phyloP scores from a whole-genome alignment of 345 rosid species.

The Rhizophora apiculata region DNA sequence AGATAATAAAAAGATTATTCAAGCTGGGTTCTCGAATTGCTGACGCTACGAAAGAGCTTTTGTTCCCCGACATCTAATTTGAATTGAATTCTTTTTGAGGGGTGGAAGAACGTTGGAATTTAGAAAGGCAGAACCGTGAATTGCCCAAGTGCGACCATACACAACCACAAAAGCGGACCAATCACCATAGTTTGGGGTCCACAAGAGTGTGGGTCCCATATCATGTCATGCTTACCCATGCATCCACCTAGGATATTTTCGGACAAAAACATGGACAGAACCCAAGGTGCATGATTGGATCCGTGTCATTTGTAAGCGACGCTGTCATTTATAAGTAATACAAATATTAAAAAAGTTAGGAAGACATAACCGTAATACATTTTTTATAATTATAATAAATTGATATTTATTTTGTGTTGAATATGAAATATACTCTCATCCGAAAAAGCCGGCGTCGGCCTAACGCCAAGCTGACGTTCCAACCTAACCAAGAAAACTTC shows the following conservation, averaged over 20 bases:
- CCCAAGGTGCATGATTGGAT: not conserved
- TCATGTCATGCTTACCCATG: not conserved
- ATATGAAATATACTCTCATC: not conserved
- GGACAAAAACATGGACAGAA: too few species aligned
- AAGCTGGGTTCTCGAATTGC: too few species aligned
- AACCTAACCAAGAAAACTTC: not conserved
- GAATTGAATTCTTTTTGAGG: too few species aligned
- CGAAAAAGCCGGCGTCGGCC: not conserved
- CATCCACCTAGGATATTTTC: not conserved
- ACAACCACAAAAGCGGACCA: not conserved
- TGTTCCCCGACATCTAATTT: too few species aligned
- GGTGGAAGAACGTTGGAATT: not conserved
- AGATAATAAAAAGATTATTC: too few species aligned
- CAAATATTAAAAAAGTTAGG: too few species aligned
- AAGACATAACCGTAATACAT: too few species aligned
- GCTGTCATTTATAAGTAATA: not conserved
- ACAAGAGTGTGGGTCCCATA: not conserved
- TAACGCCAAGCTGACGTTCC: constrained; percentile 1
- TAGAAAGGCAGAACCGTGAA: not conserved
- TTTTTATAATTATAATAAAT: too few species aligned
- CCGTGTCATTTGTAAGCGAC: not conserved
- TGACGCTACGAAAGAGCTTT: too few species aligned
- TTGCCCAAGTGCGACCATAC: not conserved
- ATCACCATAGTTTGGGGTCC: not conserved
- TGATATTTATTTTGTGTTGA: too few species aligned